phyloP scores from a whole-genome alignment of 2,329 filamentous ascomycete genomes.

The Fonsecaea nubica region DNA sequence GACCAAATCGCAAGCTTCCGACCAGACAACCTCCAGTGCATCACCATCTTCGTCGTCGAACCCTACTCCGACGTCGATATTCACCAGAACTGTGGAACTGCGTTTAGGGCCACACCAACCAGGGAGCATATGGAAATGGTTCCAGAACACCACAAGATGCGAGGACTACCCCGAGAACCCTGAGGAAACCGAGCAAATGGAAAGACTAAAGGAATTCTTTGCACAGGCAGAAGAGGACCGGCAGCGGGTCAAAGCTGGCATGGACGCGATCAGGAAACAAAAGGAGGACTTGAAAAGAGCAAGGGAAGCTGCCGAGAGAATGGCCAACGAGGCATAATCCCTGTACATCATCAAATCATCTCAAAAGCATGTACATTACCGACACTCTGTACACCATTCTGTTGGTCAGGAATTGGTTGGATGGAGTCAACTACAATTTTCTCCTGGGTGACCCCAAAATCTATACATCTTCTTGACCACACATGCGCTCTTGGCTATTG shows the following conservation, averaged over 20 bases:
- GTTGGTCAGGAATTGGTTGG: not conserved
- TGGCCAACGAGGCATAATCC: slow-evolving; percentile 43
- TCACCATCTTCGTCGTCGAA: slow-evolving; percentile 36
- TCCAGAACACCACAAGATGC: slow-evolving; percentile 51
- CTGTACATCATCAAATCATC: slow-evolving; percentile 2
- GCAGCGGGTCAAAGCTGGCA: slow-evolving; percentile 46
- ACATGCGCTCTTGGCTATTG: not conserved
- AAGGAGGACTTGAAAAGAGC: slow-evolving; percentile 54
- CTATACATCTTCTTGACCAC: not conserved
- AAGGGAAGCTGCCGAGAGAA: slow-evolving; percentile 52
- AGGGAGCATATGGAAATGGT: slow-evolving; percentile 52
- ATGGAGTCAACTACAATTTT: not conserved
- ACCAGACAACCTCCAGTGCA: slow-evolving; percentile 7
- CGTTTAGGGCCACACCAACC: slow-evolving; percentile 45
- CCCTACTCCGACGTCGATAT: slow-evolving; percentile 43
- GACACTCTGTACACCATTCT: slow-evolving; percentile 8
- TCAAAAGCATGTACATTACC: slow-evolving; percentile 16
- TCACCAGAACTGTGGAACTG: slow-evolving; percentile 44
- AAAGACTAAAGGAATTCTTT: slow-evolving; percentile 47
- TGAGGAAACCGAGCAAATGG: slow-evolving; percentile 47
- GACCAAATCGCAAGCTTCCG: slow-evolving; percentile 28
- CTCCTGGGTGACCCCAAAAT: not conserved
- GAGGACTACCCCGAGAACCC: slow-evolving; percentile 45
- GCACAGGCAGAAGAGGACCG: slow-evolving; percentile 49
- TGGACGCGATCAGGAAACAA: slow-evolving; percentile 54